A percentile compares a stretch with the other conserved stretches of the same genome.
phyloP scores from a whole-genome alignment of 2,329 filamentous ascomycete species.

The Amauroascus niger region DNA sequence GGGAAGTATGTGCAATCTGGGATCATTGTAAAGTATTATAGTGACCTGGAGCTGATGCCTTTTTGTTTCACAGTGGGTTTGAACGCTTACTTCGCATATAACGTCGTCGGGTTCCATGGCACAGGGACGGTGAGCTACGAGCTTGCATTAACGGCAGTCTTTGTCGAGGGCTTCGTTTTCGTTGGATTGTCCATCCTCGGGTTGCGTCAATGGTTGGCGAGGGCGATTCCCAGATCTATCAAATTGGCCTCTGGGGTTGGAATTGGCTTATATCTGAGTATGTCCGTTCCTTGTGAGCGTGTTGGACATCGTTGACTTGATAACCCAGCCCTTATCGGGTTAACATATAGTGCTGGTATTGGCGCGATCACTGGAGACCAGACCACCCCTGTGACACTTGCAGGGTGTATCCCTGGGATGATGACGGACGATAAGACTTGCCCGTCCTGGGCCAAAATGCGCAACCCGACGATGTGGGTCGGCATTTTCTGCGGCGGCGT shows the following conservation, averaged over 20 bases:
- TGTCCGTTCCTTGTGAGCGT: neutral
- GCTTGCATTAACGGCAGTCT: constrained; percentile 73
- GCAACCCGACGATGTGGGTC: constrained; percentile 74
- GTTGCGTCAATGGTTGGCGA: constrained; percentile 78
- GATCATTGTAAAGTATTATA: neutral
- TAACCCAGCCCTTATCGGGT: constrained; percentile 44
- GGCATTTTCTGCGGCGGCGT: constrained; percentile 80
- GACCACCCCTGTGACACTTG: constrained; percentile 62
- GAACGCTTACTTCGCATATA: constrained; percentile 81
- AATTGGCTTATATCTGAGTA: constrained; percentile 65
- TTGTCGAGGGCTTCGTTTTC: constrained; percentile 81
- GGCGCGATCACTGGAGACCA: constrained; percentile 62
- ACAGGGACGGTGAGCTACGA: constrained; percentile 62
- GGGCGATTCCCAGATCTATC: constrained; percentile 71
- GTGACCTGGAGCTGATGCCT: neutral
- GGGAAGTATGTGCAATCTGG: constrained; percentile 41
- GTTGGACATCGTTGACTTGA: neutral
- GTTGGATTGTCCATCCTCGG: constrained; percentile 68
- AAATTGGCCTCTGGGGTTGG: constrained; percentile 80
- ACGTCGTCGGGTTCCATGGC: constrained; percentile 68
- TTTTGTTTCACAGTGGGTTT: constrained; percentile 54
- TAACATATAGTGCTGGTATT: constrained; percentile 73
- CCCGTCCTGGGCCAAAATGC: constrained; percentile 61
- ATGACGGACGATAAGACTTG: constrained; percentile 46
- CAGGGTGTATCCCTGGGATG: constrained; percentile 55